Base-by-base conservation (phyloP, 768 basidiomycete genomes). In the Leccinum fibrillosum region DNA sequence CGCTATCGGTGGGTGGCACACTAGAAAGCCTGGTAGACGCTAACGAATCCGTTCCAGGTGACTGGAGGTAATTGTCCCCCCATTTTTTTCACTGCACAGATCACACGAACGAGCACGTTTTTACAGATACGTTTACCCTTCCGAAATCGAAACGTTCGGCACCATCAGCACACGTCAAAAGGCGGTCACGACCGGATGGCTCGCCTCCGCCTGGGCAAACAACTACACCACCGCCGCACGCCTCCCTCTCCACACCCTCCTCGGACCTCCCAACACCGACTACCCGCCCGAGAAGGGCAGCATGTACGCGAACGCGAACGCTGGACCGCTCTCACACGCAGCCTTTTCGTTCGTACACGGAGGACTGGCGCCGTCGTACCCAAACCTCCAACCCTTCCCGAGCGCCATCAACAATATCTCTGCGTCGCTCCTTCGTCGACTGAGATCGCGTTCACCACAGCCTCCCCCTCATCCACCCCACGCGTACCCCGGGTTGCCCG, bases 311-410 rank as follows among this genome's bases (percentile, higher is more conserved):
- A 73, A 69, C 60, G 79, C 68, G 28, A 72, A 58, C 56, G 69
- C 63, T 7, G 69, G 78, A 2, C 80, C 83, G 6, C 78, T 94
- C 54, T 87, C 89, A 0, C 89, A 89, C 70, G 81, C 90, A 0
- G 92, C 94, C 1, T 75, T 94, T 28, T 92, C 94, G 1, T 98
- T 98, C 72, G 90, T 96, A 2, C 97, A 98, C 60, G 96, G 95
- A 19, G 95, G 95, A 0, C 78, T 98, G 42, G 83, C 89, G 3
- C 88, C 92, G 7, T 80, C 84, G 1, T 96, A 92, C 64, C 77
- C 80, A 7, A 78, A 85, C 60, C 78, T 96, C 4, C 77, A 82
- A 7, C 94, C 95, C 0, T 97, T 93, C 74, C 92, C 96, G 6
- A 79, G 85, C 19, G 77, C 78, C 26, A 94, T 98, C 64, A 99